phyloP scores from a whole-genome alignment of 176 grass and related monocot genomes.

The Secale cereale region DNA sequence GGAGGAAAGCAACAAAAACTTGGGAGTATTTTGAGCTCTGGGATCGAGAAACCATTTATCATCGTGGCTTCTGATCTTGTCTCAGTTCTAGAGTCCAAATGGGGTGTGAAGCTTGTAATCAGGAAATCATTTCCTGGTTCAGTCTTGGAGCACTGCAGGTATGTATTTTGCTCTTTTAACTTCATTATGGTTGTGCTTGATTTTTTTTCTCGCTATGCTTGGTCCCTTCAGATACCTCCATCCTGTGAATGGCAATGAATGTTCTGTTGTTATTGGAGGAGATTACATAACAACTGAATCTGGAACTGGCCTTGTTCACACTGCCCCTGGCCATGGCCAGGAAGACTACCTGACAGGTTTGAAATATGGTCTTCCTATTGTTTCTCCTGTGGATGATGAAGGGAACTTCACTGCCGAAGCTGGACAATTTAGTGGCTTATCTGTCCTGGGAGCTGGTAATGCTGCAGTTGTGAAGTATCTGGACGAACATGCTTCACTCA shows the following conservation, averaged over 20 bases:
- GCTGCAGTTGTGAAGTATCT: conserved; percentile 72
- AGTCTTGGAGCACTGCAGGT: conserved; percentile 86
- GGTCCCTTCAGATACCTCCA: conserved; percentile 65
- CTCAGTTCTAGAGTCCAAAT: conserved; percentile 80
- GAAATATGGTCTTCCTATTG: conserved; percentile 88
- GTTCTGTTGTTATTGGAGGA: conserved; percentile 83
- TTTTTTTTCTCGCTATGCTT: conserved; percentile 17
- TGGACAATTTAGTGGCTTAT: conserved; percentile 73
- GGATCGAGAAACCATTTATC: conserved; percentile 49
- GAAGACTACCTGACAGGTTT: conserved; percentile 92
- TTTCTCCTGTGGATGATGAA: conserved; percentile 93
- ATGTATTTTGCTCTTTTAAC: conserved; percentile 13
- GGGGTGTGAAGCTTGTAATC: conserved; percentile 70
- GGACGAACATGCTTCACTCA: conserved; percentile 61
- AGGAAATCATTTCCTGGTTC: conserved; percentile 79
- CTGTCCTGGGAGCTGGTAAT: conserved; percentile 88
- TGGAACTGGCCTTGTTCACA: conserved; percentile 97
- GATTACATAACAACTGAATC: conserved; percentile 98
- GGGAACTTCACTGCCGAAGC: conserved; percentile 90
- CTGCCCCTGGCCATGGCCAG: conserved; percentile 97
- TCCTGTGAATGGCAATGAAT: conserved; percentile 83
- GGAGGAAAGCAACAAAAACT: conserved; percentile 55
- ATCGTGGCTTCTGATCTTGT: conserved; percentile 85
- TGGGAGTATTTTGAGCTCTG: conserved; percentile 63
- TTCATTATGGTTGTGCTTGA: conserved; percentile 6